Percentiles rank a stretch among this genome's conserved stretches.
These are phyloP conservation scores for Salvia miltiorrhiza DNA, from an alignment of 257 asterid species.

Conservation along the genomic window DNA sequence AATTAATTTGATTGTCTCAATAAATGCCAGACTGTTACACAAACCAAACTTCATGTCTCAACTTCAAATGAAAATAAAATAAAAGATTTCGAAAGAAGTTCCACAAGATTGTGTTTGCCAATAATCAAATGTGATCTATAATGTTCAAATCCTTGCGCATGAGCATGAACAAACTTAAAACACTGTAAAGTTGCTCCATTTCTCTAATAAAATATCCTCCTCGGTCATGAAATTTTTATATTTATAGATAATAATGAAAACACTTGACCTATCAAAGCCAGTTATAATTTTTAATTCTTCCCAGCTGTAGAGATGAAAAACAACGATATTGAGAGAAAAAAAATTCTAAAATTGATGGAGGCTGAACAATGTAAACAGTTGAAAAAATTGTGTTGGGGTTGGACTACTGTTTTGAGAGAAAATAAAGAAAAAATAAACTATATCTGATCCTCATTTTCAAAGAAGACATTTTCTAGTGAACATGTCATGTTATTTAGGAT, in stretches of 20 bases:
- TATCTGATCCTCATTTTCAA: neutral
- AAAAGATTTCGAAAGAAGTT: neutral
- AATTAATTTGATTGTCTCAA: conserved; percentile 18
- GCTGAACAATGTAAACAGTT: neutral
- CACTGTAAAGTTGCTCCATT: neutral
- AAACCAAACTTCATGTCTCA: conserved; percentile 8
- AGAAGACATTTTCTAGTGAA: neutral
- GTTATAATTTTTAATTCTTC: neutral
- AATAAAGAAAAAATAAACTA: neutral
- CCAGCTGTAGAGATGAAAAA: neutral
- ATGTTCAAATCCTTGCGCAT: neutral
- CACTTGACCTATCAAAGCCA: neutral
- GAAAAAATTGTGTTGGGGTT: neutral
- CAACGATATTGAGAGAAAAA: neutral
- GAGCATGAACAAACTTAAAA: neutral
- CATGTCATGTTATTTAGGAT: neutral
- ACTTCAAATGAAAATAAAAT: neutral
- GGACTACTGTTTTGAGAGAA: neutral
- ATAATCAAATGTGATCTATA: neutral
- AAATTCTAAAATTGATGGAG: neutral
- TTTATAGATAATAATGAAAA: neutral
- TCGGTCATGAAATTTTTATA: neutral
- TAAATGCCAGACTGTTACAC: conserved; percentile 17
- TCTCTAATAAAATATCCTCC: neutral
- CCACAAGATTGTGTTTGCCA: neutral